phyloP scores from a whole-genome alignment of 139 green algal species.

The Micractinium conductrix region DNA sequence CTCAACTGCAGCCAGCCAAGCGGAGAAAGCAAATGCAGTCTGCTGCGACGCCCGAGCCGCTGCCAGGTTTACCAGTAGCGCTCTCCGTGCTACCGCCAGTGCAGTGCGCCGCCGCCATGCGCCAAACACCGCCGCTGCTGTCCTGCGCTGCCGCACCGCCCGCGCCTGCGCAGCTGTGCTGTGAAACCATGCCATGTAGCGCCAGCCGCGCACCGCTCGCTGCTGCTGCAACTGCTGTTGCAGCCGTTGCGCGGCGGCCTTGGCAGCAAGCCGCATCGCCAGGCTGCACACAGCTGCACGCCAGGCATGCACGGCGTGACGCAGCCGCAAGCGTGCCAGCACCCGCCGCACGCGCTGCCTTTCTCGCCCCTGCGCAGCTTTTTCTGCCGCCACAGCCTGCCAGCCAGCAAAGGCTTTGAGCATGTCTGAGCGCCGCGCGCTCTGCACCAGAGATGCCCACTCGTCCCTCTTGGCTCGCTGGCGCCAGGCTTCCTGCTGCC shows the following conservation, averaged over 20 bases:
- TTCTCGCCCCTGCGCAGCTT: neutral
- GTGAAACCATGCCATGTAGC: slow-evolving; percentile 7
- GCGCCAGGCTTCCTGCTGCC: neutral
- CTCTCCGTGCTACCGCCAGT: neutral
- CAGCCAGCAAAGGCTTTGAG: slow-evolving; percentile 10
- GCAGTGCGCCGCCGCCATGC: neutral
- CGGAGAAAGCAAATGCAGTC: neutral
- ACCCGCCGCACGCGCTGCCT: neutral
- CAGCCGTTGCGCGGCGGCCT: neutral
- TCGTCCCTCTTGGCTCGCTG: neutral
- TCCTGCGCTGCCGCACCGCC: neutral
- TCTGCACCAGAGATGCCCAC: neutral
- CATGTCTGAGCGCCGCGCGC: neutral
- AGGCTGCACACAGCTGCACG: neutral
- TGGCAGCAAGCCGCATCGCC: neutral
- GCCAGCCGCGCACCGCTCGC: slow-evolving; percentile 15
- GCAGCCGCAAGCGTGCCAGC: slow-evolving; percentile 12
- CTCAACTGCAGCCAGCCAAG: slow-evolving; percentile 26
- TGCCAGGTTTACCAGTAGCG: neutral
- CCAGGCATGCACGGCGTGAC: slow-evolving; percentile 25
- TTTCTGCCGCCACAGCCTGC: slow-evolving; percentile 12
- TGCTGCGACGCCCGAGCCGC: neutral
- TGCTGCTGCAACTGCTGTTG: too few species aligned
- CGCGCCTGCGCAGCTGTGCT: neutral
- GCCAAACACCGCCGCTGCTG: neutral